These are phyloP conservation scores for Aphanomyces stellatus DNA, from an alignment of 352 stramenopile genomes.

Conservation along the genomic window DNA sequence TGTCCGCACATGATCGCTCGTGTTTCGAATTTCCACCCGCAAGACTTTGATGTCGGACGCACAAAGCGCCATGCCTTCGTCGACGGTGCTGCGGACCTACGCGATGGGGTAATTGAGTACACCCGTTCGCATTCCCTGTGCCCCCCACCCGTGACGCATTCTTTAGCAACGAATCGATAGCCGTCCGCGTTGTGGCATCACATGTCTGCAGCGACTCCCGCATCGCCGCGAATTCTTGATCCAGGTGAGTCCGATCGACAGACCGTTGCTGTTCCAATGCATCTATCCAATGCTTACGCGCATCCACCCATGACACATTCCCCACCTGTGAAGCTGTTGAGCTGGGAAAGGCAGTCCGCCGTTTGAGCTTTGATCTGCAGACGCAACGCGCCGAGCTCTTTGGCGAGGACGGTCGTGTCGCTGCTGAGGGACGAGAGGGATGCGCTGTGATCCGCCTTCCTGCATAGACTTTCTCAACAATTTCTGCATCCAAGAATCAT, in stretches of 20 bases:
- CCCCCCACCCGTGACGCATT: background rate
- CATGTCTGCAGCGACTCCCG: background rate
- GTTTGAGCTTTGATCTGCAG: slow-evolving; percentile 1
- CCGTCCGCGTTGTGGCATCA: background rate
- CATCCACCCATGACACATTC: background rate
- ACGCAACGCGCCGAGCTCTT: slow-evolving; percentile 1
- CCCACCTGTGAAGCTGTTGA: background rate
- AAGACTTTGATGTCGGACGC: background rate
- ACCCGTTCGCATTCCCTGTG: background rate
- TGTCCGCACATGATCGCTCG: background rate
- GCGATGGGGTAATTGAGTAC: background rate
- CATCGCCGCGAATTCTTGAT: background rate
- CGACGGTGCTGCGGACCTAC: background rate
- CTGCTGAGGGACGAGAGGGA: background rate
- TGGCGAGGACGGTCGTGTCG: background rate
- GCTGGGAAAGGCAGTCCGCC: background rate
- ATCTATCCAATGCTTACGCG: background rate
- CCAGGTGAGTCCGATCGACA: background rate
- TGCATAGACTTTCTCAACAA: background rate
- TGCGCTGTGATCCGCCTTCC: background rate
- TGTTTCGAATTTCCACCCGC: background rate
- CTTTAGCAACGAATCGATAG: background rate
- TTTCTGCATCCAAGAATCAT: background rate
- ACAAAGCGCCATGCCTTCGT: slow-evolving; percentile 3
- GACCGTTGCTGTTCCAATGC: background rate